Evolutionary conservation across 2,329 filamentous ascomycete species (phyloP), one percentile per base, ranked within the genome.

Genomic region (Shiraia bambusicola): DNA sequence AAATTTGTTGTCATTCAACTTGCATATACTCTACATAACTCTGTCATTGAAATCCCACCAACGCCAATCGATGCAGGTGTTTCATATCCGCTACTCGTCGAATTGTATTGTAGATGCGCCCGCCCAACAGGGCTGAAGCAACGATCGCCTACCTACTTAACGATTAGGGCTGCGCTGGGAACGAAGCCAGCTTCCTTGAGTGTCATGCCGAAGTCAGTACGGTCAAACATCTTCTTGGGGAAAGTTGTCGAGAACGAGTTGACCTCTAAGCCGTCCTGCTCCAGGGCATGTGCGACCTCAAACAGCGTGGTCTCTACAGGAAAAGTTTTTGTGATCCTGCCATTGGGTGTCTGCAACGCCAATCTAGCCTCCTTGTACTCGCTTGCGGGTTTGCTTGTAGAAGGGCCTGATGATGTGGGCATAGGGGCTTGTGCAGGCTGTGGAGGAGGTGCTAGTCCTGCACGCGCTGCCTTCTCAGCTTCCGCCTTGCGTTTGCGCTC

Each of bases 291-390:
- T 0, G 88, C 90, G 36, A 98, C 84, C 72, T 98, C 92, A 58
- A 95, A 95, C 9, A 98, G 73, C 0, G 93, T 97, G 3, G 90
- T 94, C 44, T 94, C 88, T 5, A 88, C 90, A 0, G 89, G 84
- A 51, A 95, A 83, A 0, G 87, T 92, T 78, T 95, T 97, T 72
- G 86, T 83, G 39, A 96, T 74, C 47, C 87, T 91, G 11, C 89
- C 88, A 13, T 73, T 75, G 1, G 81, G 66, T 0, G 86, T 91
- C 69, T 95, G 90, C 28, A 98, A 73, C 45, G 91, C 79, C 48
- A 98, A 72, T 19, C 93, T 81, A 10, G 90, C 83, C 66, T 95
- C 89, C 14, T 78, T 88, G 66, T 93, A 88, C 38, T 84, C 81
- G 4, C 82, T 80, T 36, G 84, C 81, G 6, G 84, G 78, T 58